Conservation (phyloP, 495 filamentous ascomycete species). For the Penicillium turbatum region DNA sequence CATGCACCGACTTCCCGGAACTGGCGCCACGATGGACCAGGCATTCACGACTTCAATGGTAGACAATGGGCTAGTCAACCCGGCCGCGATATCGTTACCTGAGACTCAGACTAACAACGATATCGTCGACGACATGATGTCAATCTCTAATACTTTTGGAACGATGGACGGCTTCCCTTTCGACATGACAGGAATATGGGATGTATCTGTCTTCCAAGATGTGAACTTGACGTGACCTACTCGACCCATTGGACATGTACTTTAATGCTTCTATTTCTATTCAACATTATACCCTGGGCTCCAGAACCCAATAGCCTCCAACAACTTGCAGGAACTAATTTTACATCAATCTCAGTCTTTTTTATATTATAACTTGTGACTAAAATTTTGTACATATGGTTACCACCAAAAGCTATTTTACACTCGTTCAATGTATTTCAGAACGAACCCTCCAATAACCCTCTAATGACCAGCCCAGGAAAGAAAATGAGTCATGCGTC, state of each 20-base stretch:
- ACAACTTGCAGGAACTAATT: conserved; percentile 3
- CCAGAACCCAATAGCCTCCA: conserved; percentile 3
- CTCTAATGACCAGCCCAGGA: conserved; percentile 27
- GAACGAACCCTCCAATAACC: conserved; percentile 23
- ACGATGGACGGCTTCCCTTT: conserved; percentile 51
- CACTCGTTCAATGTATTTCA: conserved; percentile 31
- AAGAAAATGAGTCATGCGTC: conserved; percentile 1
- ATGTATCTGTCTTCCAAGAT: conserved; percentile 47
- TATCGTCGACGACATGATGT: conserved; percentile 51
- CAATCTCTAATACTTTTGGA: conserved; percentile 46
- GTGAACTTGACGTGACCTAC: conserved; percentile 36
- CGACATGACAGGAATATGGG: conserved; percentile 51
- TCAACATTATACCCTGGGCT: conserved; percentile 26
- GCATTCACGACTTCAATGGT: conserved; percentile 11
- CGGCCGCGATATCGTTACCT: conserved; percentile 41
- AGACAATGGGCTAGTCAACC: conserved; percentile 39
- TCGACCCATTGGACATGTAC: not conserved
- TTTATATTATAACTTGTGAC: conserved; percentile 29
- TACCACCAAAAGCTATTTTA: conserved; percentile 41
- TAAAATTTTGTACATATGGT: conserved; percentile 41
- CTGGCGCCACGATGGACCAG: conserved; percentile 21
- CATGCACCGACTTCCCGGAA: conserved; percentile 40
- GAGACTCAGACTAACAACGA: conserved; percentile 50
- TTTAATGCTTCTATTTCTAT: not conserved
- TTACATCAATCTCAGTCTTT: conserved; percentile 19